Evolutionary conservation across 805 yeast species (phyloP).

Genomic region (Ogataea neopini): DNA sequence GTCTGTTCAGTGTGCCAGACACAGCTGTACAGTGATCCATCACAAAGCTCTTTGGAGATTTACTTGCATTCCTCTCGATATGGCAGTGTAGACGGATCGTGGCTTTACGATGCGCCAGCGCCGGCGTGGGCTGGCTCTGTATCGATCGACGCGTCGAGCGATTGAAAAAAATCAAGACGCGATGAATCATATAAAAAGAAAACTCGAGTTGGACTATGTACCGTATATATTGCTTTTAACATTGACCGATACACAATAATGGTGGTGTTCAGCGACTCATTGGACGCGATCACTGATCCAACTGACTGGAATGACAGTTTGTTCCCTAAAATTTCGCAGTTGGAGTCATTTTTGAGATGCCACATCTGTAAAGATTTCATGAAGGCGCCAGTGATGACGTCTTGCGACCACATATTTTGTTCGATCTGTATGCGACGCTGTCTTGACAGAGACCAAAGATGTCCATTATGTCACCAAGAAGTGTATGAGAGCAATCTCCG

Average conservation of each 20-base stretch:
- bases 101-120: constrained; percentile 38
- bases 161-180: constrained; percentile 7
- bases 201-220: not conserved
- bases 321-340: constrained; percentile 54
- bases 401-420: constrained; percentile 89
- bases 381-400: constrained; percentile 76
- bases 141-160: not conserved
- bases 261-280: constrained; percentile 22
- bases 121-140: constrained; percentile 8
- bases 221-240: not conserved
- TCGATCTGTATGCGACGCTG: constrained; percentile 80
- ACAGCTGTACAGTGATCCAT: constrained; percentile 33
- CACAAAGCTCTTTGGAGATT: constrained; percentile 34
- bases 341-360: constrained; percentile 77
- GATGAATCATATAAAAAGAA: not conserved
- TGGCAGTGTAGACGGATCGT: constrained; percentile 26
- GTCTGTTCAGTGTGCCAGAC: constrained; percentile 38
- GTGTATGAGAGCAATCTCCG: constrained; percentile 68
- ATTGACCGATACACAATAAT: too few relatives aligned
- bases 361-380: constrained; percentile 85
- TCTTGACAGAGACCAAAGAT: constrained; percentile 55
- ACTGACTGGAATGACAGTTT: constrained; percentile 63
- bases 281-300: constrained; percentile 56
- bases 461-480: constrained; percentile 78
- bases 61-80: constrained; percentile 48